phyloP scores from a whole-genome alignment of 75 land plant genomes.

The Cryptomeria japonica region DNA sequence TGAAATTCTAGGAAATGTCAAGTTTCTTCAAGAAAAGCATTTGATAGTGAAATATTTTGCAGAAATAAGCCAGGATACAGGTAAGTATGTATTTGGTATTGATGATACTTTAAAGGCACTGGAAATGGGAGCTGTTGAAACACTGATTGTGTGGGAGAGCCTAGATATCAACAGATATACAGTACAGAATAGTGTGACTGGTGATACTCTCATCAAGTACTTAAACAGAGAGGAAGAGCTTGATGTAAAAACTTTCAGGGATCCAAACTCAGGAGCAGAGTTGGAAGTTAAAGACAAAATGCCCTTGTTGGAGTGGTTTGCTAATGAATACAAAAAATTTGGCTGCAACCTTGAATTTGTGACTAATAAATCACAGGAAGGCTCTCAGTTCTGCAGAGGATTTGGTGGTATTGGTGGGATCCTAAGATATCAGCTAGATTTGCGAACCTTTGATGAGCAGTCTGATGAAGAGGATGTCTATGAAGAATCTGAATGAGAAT shows the following conservation, averaged over 20 bases:
- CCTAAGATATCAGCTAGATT: constrained; percentile 13
- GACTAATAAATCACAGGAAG: constrained; percentile 59
- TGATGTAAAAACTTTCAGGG: constrained; percentile 40
- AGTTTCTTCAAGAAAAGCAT: constrained; percentile 64
- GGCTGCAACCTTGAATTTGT: constrained; percentile 61
- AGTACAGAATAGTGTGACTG: constrained; percentile 39
- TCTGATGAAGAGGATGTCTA: not conserved
- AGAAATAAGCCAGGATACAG: constrained; percentile 43
- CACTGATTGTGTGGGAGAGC: constrained; percentile 22
- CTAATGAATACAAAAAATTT: constrained; percentile 49
- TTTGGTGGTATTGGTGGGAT: constrained; percentile 61
- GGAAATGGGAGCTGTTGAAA: too few species aligned
- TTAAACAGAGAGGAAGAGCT: constrained; percentile 49
- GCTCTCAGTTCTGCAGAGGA: constrained; percentile 57
- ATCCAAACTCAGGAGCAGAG: constrained; percentile 36
- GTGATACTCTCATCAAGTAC: constrained; percentile 44
- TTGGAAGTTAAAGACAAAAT: constrained; percentile 42
- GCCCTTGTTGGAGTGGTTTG: constrained; percentile 65
- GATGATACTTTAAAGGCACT: too few species aligned
- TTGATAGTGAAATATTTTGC: constrained; percentile 67
- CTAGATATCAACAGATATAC: constrained; percentile 45
- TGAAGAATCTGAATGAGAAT: not conserved
- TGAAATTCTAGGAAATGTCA: constrained; percentile 59
- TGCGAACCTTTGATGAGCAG: not conserved
- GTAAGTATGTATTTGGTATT: too few species aligned